A percentile compares a stretch with the other conserved stretches of the same genome.
phyloP scores from a whole-genome alignment of 345 rosid species.

The Citrus reticulata region DNA sequence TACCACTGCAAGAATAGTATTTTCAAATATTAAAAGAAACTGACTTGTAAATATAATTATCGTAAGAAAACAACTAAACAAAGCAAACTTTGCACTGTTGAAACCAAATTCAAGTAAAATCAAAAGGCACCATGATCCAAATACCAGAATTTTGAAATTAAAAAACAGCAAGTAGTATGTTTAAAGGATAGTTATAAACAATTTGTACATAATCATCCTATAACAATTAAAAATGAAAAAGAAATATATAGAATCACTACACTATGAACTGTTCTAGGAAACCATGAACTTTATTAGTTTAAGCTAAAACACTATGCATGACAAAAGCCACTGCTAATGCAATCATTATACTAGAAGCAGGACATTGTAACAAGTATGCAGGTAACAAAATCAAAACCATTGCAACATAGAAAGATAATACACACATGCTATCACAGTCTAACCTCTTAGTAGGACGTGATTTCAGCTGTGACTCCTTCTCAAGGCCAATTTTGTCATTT shows the following conservation, averaged over 20 bases:
- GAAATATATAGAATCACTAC: not conserved
- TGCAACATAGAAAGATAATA: not conserved
- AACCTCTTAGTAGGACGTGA: slow-evolving; percentile 96
- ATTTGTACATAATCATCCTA: not conserved
- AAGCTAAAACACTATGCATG: not conserved
- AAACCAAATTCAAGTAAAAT: not conserved
- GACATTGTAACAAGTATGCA: not conserved
- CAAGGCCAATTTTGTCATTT: slow-evolving; percentile 98
- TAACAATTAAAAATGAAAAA: not conserved
- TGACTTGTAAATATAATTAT: not conserved
- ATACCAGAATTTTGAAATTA: not conserved
- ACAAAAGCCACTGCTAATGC: not conserved
- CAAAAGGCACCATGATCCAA: not conserved
- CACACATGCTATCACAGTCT: slow-evolving; percentile 4
- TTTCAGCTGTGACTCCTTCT: slow-evolving; percentile 95
- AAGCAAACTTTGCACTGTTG: not conserved
- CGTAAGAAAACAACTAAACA: not conserved
- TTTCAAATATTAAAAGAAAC: not conserved
- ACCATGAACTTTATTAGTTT: not conserved
- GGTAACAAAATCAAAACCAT: not conserved
- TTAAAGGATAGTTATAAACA: not conserved
- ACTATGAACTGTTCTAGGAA: not conserved
- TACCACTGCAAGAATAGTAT: slow-evolving; percentile 59
- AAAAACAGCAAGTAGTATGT: not conserved
- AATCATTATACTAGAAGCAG: not conserved